Base-by-base conservation (phyloP, 495 filamentous ascomycete species). In the Podospora tetraspora region DNA sequence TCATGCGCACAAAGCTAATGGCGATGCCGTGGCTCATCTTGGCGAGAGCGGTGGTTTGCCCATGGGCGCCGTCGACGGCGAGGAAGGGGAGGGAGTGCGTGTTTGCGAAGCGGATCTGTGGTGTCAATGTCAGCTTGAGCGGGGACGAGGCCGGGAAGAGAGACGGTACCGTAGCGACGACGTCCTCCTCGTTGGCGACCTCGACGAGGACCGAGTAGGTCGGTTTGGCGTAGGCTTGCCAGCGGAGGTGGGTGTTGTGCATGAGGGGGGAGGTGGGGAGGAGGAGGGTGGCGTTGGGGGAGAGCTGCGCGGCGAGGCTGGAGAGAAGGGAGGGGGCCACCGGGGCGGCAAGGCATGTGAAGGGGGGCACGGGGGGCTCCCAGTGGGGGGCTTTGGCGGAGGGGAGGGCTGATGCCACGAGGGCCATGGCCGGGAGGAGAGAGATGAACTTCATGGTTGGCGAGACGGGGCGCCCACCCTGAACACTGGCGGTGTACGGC, bases 31-130 rank as follows among this genome's bases (percentile, higher is more conserved):
- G 13, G 13, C 7, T 24, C 59, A 61, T 61, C 25, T 30, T 30
- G 22, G 25, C 24, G 1, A 61, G 59, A 6, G 59, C 6, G 24
- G 59, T 29, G 25, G 59, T 61, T 0, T 25, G 22, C 0, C 59
- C 59, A 27, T 61, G 59, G 11, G 23, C 59, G 13, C 59, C 59
- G n/a, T 61, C 16, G 16, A 61, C 59, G 13, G 59, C 59, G 23
- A 61, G 59, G 29, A 61, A 61, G 22, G 59, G 59, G 22, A 61
- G 25, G 29, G 59, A 61, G 59, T 29, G 59, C 0, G 13, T 61
- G 24, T 61, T 61, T 61, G 59, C 59, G 24, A 61, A 61, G 8
- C 59, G 59, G 29, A 61, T 13, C 59, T 61, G 32, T 3, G 13
- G n/a, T n/a, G n/a, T n/a, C n/a, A n/a, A n/a, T n/a, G n/a, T n/a